These are phyloP conservation scores for Vitis vinifera DNA, from an alignment of 164 flowering plant species.

Conservation along the genomic window DNA sequence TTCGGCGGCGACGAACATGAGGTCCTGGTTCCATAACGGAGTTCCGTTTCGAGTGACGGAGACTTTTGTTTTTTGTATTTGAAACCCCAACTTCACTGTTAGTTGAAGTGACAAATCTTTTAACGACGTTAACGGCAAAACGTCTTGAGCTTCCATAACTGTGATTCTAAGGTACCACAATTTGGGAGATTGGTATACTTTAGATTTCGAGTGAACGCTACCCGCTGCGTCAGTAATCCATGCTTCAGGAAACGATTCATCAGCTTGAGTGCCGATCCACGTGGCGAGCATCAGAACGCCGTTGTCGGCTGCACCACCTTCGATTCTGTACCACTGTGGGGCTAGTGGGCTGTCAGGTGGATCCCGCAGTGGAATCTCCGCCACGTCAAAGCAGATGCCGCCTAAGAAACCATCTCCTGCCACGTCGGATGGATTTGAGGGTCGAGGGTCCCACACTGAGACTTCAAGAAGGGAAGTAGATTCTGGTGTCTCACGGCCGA, in stretches of 20 bases:
- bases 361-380: constrained; percentile 76
- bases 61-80: constrained; percentile 57
- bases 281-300: constrained; percentile 90
- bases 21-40: constrained; percentile 85
- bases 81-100: constrained; percentile 67
- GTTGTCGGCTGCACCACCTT: constrained; percentile 61
- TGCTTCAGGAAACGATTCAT: constrained; percentile 85
- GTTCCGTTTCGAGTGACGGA: constrained; percentile 44
- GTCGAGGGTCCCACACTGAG: constrained; percentile 58
- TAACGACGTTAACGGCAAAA: constrained; percentile 31
- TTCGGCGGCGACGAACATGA: constrained; percentile 85
- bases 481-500: constrained; percentile 52
- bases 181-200: constrained; percentile 79
- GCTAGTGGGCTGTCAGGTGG: constrained; percentile 94
- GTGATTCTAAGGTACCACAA: constrained; percentile 85
- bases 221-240: constrained; percentile 77
- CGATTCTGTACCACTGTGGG: constrained; percentile 91
- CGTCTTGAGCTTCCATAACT: constrained; percentile 79
- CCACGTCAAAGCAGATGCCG: constrained; percentile 73
- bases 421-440: constrained; percentile 20
- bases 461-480: constrained; percentile 60
- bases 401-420: constrained; percentile 55
- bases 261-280: constrained; percentile 95
- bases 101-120: constrained; percentile 50
- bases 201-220: constrained; percentile 40